Evolutionary conservation across 2,329 filamentous ascomycete species (phyloP).

Genomic region (Exophiala aquamarina): DNA sequence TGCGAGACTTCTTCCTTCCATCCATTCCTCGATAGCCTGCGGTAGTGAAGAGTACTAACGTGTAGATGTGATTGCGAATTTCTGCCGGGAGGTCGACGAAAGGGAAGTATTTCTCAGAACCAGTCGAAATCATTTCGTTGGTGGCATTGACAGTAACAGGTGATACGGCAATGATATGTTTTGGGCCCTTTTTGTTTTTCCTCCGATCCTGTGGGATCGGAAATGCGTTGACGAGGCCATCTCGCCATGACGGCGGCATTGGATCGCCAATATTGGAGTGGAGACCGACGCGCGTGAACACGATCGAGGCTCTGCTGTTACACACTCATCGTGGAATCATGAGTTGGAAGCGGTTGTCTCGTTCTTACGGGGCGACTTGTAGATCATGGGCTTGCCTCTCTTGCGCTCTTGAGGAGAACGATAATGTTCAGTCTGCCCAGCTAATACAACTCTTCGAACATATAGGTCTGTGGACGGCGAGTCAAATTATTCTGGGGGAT

Average conservation of each 20-base stretch:
- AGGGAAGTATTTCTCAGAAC: constrained; percentile 39
- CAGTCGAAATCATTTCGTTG: constrained; percentile 2
- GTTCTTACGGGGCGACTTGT: constrained; percentile 48
- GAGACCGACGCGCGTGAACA: constrained; percentile 1
- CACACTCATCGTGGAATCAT: constrained; percentile 22
- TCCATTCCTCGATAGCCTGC: constrained; percentile 29
- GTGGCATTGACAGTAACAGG: constrained; percentile 6
- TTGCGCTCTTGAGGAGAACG: constrained; percentile 52
- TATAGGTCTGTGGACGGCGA: constrained; percentile 45
- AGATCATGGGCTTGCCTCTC: constrained; percentile 47
- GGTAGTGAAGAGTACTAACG: constrained; percentile 17
- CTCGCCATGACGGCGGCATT: constrained; percentile 27
- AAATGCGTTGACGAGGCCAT: constrained; percentile 29
- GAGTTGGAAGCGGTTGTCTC: constrained; percentile 35
- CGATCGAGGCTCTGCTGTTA: constrained; percentile 13
- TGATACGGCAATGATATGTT: constrained; percentile 19
- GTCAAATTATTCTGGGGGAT: constrained; percentile 61
- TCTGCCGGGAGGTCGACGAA: constrained; percentile 57
- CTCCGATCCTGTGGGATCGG: constrained; percentile 26
- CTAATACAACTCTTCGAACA: constrained; percentile 61
- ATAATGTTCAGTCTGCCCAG: constrained; percentile 48
- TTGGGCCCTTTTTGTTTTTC: constrained; percentile 25
- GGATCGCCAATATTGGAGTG: not conserved
- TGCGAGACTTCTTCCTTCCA: constrained; percentile 15
- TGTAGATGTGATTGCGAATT: constrained; percentile 51